Evolutionary conservation across 2,329 filamentous ascomycete species (phyloP).

Genomic region (Cucurbitaria berberidis): DNA sequence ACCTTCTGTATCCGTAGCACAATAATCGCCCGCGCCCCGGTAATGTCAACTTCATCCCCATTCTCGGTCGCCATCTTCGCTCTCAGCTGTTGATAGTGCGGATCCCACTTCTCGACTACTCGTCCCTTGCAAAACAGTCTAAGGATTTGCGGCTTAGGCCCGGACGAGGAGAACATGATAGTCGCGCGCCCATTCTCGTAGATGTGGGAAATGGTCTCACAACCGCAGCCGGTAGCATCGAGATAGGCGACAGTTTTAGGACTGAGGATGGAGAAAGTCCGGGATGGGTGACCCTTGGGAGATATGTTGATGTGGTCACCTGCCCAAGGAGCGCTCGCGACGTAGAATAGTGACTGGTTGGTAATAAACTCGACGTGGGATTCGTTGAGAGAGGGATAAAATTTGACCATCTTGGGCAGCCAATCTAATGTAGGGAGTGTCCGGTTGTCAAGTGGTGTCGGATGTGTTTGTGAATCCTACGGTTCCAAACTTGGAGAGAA

Average conservation of each 20-base stretch:
- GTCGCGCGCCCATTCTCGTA: slow-evolving; percentile 79
- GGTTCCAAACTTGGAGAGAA: not conserved
- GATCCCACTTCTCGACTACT: slow-evolving; percentile 66
- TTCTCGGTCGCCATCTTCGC: slow-evolving; percentile 51
- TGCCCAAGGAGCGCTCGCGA: slow-evolving; percentile 72
- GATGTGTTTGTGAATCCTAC: not conserved
- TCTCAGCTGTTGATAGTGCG: slow-evolving; percentile 45
- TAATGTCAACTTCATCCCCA: slow-evolving; percentile 31
- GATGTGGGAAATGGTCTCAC: slow-evolving; percentile 76
- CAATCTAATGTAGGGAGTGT: not conserved
- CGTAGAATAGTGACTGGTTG: slow-evolving; percentile 75
- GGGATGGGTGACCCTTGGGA: slow-evolving; percentile 70
- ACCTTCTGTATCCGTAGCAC: slow-evolving; percentile 66
- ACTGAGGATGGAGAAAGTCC: slow-evolving; percentile 67
- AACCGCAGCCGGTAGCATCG: slow-evolving; percentile 76
- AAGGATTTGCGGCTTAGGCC: slow-evolving; percentile 64
- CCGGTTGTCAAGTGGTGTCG: not conserved
- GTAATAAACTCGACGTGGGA: slow-evolving; percentile 69
- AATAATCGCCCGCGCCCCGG: slow-evolving; percentile 61
- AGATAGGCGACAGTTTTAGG: slow-evolving; percentile 70
- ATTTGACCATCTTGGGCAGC: slow-evolving; percentile 61
- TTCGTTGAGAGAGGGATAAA: slow-evolving; percentile 61
- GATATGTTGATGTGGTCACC: slow-evolving; percentile 76
- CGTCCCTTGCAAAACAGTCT: slow-evolving; percentile 66
- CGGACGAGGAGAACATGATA: slow-evolving; percentile 75